Evolutionary conservation across 495 filamentous ascomycete genomes (phyloP), one percentile per base, ranked within the genome.

Genomic region (Aspergillus carlsbadensis): DNA sequence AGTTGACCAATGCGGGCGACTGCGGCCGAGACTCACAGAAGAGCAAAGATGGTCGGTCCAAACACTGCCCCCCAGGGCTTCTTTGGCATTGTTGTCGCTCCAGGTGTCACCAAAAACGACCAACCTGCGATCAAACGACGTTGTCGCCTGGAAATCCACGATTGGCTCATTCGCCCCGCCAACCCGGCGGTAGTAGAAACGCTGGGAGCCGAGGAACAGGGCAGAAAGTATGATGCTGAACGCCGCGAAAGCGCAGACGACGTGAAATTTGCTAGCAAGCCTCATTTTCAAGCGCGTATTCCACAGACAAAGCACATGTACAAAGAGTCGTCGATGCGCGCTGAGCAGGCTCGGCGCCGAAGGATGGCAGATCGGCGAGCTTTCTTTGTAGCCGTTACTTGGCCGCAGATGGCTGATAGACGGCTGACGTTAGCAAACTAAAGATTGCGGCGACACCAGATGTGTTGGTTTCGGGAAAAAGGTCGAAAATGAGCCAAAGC

Each of bases 31-130:
- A 44, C 55, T 58, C 70, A 78, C 76, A 64, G 66, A 66, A 14
- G 59, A 65, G 61, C 78, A 79, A 21, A 81, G 68, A 66, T 70
- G 72, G 56, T 79, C 73, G 21, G 73, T 77, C 76, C 75, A 81
- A 4, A 72, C 64, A 35, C 62, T 62, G 18, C 74, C 45, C 10
- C 45, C 75, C 52, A 71, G 71, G 5, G 59, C 45, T 2, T 71
- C 63, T 21, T 65, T 66, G 6, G 71, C 65, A 61, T 74, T 64
- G 59, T 74, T 75, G 47, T 77, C 77, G 36, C 75, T 78, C 78
- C 76, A 79, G 13, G 78, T 77, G 57, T 81, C 77, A 1, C 77
- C 76, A 56, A 79, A 81, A 3, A 78, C 70, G 2, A 79, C 70
- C 42, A 80, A 62, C 63, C 77, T 63, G 44, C 60, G 65, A 29